Base-by-base conservation (phyloP, 2,329 filamentous ascomycete genomes). In the Neurospora crassa region DNA sequence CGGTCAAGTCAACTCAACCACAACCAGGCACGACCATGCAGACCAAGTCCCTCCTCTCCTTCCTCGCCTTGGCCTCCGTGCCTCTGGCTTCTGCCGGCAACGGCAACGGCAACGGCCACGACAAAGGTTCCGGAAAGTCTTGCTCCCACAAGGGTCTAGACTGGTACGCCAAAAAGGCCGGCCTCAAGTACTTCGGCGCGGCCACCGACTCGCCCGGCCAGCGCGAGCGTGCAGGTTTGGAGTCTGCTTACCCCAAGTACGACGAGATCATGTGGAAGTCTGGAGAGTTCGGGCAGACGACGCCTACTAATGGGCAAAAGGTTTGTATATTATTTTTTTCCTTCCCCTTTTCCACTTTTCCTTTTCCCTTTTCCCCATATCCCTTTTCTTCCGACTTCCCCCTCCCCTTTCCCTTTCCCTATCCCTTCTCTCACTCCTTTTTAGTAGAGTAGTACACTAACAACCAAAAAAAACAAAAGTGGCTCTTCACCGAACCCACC, bases 231-330 rank as follows among this genome's bases (percentile, higher is more conserved):
- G 79, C 77, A 34, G 87, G 88, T 18, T 76, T 78, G 5, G 83
- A 86, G 74, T 79, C 84, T 18, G 79, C 81, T 10, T 87, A 91
- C 77, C 76, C 80, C 2, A 78, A 83, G 72, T 91, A 91, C 76
- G 80, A 86, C 53, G 78, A 80, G 7, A 86, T 89, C 73, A 80
- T 90, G 68, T 84, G 83, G 74, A 82, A 89, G 75, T 82, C 77
- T 16, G 80, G 82, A 42, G 87, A 90, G 76, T 91, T 90, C 75
- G 88, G 88, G 45, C 85, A 89, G 77, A 84, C 88, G 24, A 90
- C 88, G 0, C 86, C 88, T 0, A 85, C 85, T 67, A 90, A 90
- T 76, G 84, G 85, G 8, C 86, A 88, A 74, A 83, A 87, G 74
- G 75, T 76, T 12, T 29, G 43, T 12, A 40, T 37, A 4, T 34